Percentiles rank a stretch among this genome's conserved stretches.
Evolutionary conservation across 441 rosid genomes (phyloP).

Genomic region (Pelargonium citronellum): DNA sequence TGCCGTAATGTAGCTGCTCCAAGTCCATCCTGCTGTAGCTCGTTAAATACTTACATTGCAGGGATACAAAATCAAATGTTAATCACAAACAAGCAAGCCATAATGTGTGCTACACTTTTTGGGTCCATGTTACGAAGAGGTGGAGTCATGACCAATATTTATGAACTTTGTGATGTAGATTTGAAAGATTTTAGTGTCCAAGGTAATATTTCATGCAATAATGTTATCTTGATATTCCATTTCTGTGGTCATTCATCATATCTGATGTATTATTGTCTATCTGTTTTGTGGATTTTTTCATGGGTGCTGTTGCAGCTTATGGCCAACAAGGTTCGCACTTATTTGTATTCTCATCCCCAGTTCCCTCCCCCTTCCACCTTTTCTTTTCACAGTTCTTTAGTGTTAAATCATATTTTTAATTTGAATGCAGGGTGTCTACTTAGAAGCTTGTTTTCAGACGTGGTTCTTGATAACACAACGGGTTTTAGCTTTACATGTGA

Average conservation of each 20-base stretch:
- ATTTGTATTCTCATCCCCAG: background rate
- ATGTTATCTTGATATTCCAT: background rate
- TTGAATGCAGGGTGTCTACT: constrained; percentile 68
- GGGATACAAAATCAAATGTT: constrained; percentile 88
- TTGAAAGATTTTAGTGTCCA: constrained; percentile 94
- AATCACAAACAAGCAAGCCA: constrained; percentile 92
- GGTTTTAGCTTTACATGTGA: constrained; percentile 93
- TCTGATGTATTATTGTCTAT: background rate
- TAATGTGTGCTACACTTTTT: constrained; percentile 73
- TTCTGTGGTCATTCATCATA: background rate
- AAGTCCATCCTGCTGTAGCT: constrained; percentile 88
- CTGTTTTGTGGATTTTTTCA: background rate
- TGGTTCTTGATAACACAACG: constrained; percentile 71
- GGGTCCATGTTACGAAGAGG: constrained; percentile 79
- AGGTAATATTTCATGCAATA: constrained; percentile 39
- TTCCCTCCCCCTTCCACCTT: background rate
- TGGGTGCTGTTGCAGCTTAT: constrained; percentile 1
- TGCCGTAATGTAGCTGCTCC: constrained; percentile 87
- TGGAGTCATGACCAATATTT: constrained; percentile 83
- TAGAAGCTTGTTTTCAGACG: constrained; percentile 75
- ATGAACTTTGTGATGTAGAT: constrained; percentile 93
- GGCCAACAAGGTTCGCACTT: constrained; percentile 27
- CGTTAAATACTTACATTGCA: constrained; percentile 68
- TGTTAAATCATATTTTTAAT: constrained; percentile 13
- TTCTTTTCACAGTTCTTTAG: background rate